Conservation (phyloP, 257 asterid species). For the Osmanthus fragrans region DNA sequence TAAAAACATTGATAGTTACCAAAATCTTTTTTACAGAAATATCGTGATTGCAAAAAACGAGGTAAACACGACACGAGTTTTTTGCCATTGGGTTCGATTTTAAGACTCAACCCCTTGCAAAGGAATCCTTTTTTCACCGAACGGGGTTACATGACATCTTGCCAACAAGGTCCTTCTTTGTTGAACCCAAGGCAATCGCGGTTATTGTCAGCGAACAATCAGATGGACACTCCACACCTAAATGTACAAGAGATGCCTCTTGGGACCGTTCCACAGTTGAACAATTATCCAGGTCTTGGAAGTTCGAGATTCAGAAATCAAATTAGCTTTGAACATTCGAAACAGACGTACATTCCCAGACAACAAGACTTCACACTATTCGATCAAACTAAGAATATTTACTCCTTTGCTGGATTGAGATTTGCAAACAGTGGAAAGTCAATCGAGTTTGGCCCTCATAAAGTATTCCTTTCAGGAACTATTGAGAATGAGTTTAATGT, state of each 20-base stretch:
- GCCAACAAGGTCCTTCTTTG: constrained; percentile 6
- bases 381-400: constrained; percentile 38
- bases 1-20: too few relatives aligned
- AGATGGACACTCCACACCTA: not conserved
- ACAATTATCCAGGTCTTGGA: constrained; percentile 15
- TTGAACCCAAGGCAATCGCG: not conserved
- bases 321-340: constrained; percentile 5
- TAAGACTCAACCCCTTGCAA: constrained; percentile 3
- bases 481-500: not conserved
- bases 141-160: not conserved
- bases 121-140: not conserved
- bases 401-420: constrained; percentile 49
- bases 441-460: constrained; percentile 39
- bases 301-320: constrained; percentile 10
- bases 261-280: constrained; percentile 13
- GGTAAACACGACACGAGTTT: constrained; percentile 34
- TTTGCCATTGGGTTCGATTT: constrained; percentile 14
- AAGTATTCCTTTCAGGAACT: constrained; percentile 12
- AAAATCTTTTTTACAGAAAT: constrained; percentile 49
- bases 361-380: constrained; percentile 31
- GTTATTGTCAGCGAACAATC: too few relatives aligned
- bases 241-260: not conserved
- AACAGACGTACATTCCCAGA: constrained; percentile 5
- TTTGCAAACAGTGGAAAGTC: constrained; percentile 45
- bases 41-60: constrained; percentile 46